These are phyloP conservation scores for Sclerospora graminicola DNA, from an alignment of 352 stramenopile species.

Conservation along the genomic window DNA sequence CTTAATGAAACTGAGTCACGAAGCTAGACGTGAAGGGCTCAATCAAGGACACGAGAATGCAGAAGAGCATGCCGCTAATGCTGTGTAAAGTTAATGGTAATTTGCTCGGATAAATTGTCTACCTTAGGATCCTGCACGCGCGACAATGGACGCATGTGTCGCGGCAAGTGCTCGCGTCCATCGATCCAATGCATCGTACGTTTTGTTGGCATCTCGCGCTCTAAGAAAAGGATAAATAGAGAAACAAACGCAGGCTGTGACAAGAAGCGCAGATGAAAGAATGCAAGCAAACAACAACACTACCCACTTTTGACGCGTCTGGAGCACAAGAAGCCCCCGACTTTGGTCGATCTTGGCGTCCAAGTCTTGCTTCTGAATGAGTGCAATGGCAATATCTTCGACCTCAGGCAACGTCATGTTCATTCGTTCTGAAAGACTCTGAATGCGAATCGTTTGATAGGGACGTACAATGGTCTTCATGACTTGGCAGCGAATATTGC, in stretches of 20 bases:
- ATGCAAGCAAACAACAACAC: background rate
- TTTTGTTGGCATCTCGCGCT: conserved; percentile 48
- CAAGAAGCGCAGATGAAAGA: background rate
- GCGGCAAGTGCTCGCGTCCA: conserved; percentile 47
- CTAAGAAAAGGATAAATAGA: conserved; percentile 11
- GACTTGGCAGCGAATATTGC: conserved; percentile 90
- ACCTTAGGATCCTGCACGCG: conserved; percentile 16
- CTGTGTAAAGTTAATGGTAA: too few relatives aligned
- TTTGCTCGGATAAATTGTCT: conserved; percentile 2
- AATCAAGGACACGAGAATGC: background rate
- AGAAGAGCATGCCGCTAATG: too few relatives aligned
- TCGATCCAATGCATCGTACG: conserved; percentile 54
- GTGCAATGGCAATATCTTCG: conserved; percentile 82
- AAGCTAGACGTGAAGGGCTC: too few relatives aligned
- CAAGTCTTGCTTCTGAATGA: conserved; percentile 89
- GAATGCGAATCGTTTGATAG: conserved; percentile 87
- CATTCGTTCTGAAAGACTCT: conserved; percentile 80
- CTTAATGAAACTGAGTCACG: too few relatives aligned
- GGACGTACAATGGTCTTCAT: conserved; percentile 86
- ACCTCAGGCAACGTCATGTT: conserved; percentile 84
- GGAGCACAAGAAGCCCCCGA: conserved; percentile 38
- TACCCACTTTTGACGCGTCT: conserved; percentile 39
- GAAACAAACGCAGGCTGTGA: background rate
- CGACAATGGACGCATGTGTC: conserved; percentile 33
- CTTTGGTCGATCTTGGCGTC: conserved; percentile 88